Conservation (phyloP, 2,329 filamentous ascomycete species). For the Calycina herbarum region DNA sequence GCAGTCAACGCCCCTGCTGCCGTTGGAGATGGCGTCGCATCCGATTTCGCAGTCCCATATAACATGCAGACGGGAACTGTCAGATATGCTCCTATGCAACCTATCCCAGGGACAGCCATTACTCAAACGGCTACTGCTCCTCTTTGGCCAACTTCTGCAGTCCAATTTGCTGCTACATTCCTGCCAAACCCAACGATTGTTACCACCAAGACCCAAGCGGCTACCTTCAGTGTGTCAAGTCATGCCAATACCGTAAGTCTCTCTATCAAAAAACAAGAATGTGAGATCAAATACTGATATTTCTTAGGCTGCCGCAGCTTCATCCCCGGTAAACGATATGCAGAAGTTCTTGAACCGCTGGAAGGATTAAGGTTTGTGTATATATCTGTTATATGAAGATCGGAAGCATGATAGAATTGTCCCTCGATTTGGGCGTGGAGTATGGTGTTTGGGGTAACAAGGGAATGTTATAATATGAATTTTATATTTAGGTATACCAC, state of each 20-base stretch:
- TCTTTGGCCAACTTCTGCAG: slow-evolving; percentile 40
- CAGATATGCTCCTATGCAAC: slow-evolving; percentile 44
- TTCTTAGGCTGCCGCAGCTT: slow-evolving; percentile 31
- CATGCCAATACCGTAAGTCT: slow-evolving; percentile 40
- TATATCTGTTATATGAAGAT: not conserved
- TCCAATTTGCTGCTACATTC: slow-evolving; percentile 37
- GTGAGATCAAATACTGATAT: not conserved
- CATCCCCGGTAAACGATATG: slow-evolving; percentile 40
- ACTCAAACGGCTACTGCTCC: slow-evolving; percentile 41
- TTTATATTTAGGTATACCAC: slow-evolving; percentile 8
- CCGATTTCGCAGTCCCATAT: slow-evolving; percentile 36
- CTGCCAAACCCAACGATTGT: slow-evolving; percentile 35
- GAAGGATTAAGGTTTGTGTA: slow-evolving; percentile 37
- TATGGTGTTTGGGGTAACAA: slow-evolving; percentile 9
- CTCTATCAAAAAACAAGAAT: not conserved
- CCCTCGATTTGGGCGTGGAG: slow-evolving; percentile 4
- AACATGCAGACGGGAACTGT: slow-evolving; percentile 39
- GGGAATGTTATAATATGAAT: slow-evolving; percentile 1
- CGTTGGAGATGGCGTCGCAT: slow-evolving; percentile 19
- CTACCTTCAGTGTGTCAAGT: slow-evolving; percentile 38
- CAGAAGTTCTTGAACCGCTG: slow-evolving; percentile 40
- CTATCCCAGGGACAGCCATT: slow-evolving; percentile 40
- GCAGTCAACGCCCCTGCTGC: slow-evolving; percentile 12
- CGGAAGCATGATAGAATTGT: not conserved
- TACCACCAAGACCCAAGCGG: slow-evolving; percentile 40